Conservation (phyloP, 495 filamentous ascomycete species). For the Trichoderma gamsii region DNA sequence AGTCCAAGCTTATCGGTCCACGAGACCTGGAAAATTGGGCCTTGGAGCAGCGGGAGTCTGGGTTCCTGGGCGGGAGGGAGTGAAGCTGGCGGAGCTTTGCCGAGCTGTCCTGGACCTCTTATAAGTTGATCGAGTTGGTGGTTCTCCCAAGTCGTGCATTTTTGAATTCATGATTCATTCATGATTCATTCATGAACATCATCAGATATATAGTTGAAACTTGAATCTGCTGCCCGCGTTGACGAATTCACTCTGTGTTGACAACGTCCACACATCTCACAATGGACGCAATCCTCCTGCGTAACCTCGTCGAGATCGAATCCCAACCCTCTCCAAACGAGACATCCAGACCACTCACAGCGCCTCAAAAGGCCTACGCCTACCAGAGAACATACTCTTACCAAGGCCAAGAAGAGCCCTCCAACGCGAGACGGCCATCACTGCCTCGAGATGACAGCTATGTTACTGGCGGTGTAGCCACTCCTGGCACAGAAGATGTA, state of each 20-base stretch:
- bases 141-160: neutral
- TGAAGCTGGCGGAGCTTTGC: neutral
- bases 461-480: slow-evolving; percentile 24
- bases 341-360: slow-evolving; percentile 20
- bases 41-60: neutral
- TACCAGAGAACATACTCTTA: slow-evolving; percentile 35
- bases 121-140: neutral
- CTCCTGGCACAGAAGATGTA: slow-evolving; percentile 34
- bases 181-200: neutral
- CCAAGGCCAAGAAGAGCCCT: slow-evolving; percentile 26
- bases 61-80: neutral
- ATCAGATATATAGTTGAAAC: neutral
- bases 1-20: neutral
- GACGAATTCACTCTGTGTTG: neutral
- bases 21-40: slow-evolving; percentile 10
- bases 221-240: neutral
- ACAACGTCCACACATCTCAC: neutral
- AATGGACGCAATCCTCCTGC: slow-evolving; percentile 14
- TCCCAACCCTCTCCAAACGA: slow-evolving; percentile 15
- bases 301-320: slow-evolving; percentile 14
- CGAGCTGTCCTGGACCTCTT: neutral
- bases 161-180: no score
- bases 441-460: slow-evolving; percentile 18
- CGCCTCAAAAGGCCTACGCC: slow-evolving; percentile 32
- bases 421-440: slow-evolving; percentile 21